These are phyloP conservation scores for Starmerella kuoi DNA, from an alignment of 805 yeast genomes.

Conservation along the genomic window DNA sequence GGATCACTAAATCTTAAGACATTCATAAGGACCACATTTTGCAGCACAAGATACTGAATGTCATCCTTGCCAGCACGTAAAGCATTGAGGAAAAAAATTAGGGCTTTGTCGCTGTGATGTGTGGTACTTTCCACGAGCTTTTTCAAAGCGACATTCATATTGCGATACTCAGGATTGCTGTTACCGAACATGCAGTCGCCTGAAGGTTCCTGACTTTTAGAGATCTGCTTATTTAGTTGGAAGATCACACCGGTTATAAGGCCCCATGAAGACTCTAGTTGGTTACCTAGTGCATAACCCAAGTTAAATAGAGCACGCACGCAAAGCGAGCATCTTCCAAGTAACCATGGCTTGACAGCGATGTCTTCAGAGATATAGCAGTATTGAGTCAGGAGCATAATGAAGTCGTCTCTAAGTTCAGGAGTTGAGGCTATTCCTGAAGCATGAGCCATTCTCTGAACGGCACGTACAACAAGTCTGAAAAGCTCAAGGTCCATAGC, in stretches of 20 bases:
- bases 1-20: conserved; percentile 35
- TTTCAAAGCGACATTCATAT: conserved; percentile 43
- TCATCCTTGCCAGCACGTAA: conserved; percentile 22
- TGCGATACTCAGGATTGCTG: conserved; percentile 24
- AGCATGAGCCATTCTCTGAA: conserved; percentile 72
- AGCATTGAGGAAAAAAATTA: conserved; percentile 37
- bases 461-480: conserved; percentile 52
- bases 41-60: conserved; percentile 32
- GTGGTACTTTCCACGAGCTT: conserved; percentile 53
- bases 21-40: conserved; percentile 42
- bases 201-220: background rate
- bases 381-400: conserved; percentile 25
- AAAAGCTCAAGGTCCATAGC: conserved; percentile 60
- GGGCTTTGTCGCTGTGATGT: conserved; percentile 42
- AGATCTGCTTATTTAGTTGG: conserved; percentile 11
- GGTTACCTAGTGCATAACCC: conserved; percentile 71
- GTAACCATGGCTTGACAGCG: conserved; percentile 26
- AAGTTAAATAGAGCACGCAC: conserved; percentile 67
- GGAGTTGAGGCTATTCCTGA: conserved; percentile 59
- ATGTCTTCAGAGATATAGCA: conserved; percentile 16
- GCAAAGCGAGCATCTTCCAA: conserved; percentile 60
- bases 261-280: conserved; percentile 55
- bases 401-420: conserved; percentile 46
- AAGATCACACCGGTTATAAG: conserved; percentile 32
- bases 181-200: conserved; percentile 12